Percentiles rank a stretch among this genome's conserved stretches.
Evolutionary conservation across 108 stramenopile species (phyloP).

Genomic region (Craspedostauros australis): DNA sequence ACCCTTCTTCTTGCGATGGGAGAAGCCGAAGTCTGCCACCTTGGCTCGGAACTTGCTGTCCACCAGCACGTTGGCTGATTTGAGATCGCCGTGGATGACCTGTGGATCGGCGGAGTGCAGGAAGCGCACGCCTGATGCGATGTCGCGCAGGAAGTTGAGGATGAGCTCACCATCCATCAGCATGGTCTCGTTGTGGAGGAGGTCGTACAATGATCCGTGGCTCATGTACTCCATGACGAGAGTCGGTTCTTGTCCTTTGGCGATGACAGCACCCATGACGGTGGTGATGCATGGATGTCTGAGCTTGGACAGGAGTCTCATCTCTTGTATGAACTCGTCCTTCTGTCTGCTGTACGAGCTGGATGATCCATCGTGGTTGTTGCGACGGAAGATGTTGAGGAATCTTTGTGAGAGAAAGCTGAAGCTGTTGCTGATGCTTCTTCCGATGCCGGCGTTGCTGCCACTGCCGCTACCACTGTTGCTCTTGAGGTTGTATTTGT

Average conservation of each 20-base stretch:
- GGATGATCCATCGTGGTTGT: conserved; percentile 10
- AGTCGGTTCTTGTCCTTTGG: conserved; percentile 25
- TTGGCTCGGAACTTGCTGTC: conserved; percentile 48
- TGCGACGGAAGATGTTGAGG: too few relatives aligned
- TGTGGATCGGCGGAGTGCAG: conserved; percentile 45
- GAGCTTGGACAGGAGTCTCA: conserved; percentile 45
- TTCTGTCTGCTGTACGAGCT: too few relatives aligned
- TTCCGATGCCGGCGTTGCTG: too few relatives aligned
- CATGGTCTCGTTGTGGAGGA: conserved; percentile 54
- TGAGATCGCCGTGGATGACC: conserved; percentile 51
- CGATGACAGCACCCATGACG: conserved; percentile 44
- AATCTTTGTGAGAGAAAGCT: too few relatives aligned
- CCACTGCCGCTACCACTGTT: too few relatives aligned
- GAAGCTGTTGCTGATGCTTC: too few relatives aligned
- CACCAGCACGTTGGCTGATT: conserved; percentile 43
- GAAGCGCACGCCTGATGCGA: conserved; percentile 44
- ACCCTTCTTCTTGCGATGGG: conserved; percentile 27
- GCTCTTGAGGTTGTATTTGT: too few relatives aligned
- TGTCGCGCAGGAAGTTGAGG: conserved; percentile 44
- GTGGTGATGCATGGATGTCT: conserved; percentile 62
- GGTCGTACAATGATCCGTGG: conserved; percentile 43
- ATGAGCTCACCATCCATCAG: conserved; percentile 42
- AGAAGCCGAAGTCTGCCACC: conserved; percentile 55
- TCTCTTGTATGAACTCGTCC: conserved; percentile 41
- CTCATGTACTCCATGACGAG: conserved; percentile 43